A percentile compares a stretch with the other conserved stretches of the same genome.
Conservation (phyloP, 1,284 basidiomycete species). For the Cutaneotrichosporon cyanovorans region DNA sequence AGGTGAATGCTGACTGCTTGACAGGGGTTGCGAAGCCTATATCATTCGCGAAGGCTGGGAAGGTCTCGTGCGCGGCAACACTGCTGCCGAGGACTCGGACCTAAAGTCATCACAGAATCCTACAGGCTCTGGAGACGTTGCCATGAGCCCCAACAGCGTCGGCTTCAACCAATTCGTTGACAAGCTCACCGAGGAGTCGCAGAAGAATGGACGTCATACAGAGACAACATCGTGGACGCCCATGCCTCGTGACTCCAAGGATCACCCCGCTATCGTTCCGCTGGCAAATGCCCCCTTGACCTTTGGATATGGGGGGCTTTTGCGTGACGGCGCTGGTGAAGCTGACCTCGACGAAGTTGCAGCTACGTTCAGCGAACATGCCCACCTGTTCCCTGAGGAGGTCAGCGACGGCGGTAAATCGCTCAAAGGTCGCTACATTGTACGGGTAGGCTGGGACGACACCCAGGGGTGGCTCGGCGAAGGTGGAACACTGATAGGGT, state of each 20-base stretch:
- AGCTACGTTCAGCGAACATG: constrained; percentile 16
- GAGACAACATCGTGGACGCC: constrained; percentile 16
- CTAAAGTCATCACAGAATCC: too few relatives aligned
- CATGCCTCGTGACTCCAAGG: constrained; percentile 16
- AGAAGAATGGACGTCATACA: constrained; percentile 18
- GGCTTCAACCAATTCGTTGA: too few relatives aligned
- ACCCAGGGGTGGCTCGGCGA: constrained; percentile 90
- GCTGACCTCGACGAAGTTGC: constrained; percentile 37
- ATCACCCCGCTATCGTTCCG: constrained; percentile 29
- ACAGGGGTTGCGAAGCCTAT: constrained; percentile 82
- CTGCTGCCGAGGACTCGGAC: constrained; percentile 31
- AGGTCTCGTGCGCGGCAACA: constrained; percentile 64
- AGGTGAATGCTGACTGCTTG: too few relatives aligned
- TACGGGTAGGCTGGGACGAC: constrained; percentile 97
- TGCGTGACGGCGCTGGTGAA: constrained; percentile 87
- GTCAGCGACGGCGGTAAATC: constrained; percentile 52
- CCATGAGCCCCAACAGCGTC: background rate
- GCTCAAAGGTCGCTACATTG: constrained; percentile 86
- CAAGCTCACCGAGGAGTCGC: background rate
- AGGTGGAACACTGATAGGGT: constrained; percentile 95
- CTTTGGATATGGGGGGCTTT: constrained; percentile 82
- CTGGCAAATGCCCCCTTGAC: constrained; percentile 50
- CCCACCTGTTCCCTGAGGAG: constrained; percentile 26
- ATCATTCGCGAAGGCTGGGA: constrained; percentile 97
- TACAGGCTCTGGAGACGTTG: constrained; percentile 10